A percentile compares a stretch with the other conserved stretches of the same genome.
Conservation (phyloP, 306 rosid species). For the apple (Malus domestica) region ASM211411v1 NC_041794.1:35082001-35082500, state of each 20-base stretch:
- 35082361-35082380: conserved; percentile 12
- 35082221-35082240: conserved; percentile 50
- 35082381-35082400: neutral
- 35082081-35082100: conserved; percentile 98
- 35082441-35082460: conserved; percentile 98
- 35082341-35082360: conserved; percentile 4
- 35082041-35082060: conserved; percentile 67
- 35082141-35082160: conserved; percentile 98
- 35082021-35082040: conserved; percentile 5
- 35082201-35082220: conserved; percentile 63
- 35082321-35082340: conserved; percentile 6
- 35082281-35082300: conserved; percentile 20
- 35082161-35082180: conserved; percentile 59
- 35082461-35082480: conserved; percentile 89
- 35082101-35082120: conserved; percentile 87
- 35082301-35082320: conserved; percentile 16
- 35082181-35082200: conserved; percentile 58
- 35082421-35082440: conserved; percentile 97
- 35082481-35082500: conserved; percentile 93
- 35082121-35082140: conserved; percentile 96
- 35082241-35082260: conserved; percentile 88
- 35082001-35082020: conserved; percentile 16
- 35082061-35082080: conserved; percentile 96
- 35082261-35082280: conserved; percentile 96
- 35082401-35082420: conserved; percentile 58